Conservation (phyloP, 1,139 yeast species). For the Candida sanyaensis region DNA sequence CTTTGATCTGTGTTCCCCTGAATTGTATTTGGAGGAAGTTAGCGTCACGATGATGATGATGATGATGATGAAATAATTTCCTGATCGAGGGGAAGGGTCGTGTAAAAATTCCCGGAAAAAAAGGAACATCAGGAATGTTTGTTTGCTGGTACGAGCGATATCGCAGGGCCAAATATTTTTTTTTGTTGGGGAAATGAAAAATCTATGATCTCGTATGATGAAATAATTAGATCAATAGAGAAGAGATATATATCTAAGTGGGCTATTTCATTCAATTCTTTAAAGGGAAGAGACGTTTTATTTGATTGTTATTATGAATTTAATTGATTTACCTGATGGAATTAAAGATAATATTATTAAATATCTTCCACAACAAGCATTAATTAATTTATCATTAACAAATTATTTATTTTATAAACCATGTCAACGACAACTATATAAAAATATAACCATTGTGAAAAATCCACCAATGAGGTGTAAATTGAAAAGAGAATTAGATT, state of each 20-base stretch:
- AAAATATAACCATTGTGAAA: slow-evolving; percentile 25
- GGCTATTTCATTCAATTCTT: no score
- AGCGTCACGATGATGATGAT: no score
- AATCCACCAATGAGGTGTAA: slow-evolving; percentile 22
- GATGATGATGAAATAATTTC: no score
- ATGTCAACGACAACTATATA: slow-evolving; percentile 32
- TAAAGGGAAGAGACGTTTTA: no score
- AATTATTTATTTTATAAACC: slow-evolving; percentile 39
- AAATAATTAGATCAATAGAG: not conserved
- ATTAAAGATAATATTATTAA: slow-evolving; percentile 17
- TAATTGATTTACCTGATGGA: not conserved
- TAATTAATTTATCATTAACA: slow-evolving; percentile 37
- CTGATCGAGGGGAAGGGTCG: no score
- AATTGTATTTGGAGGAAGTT: no score
- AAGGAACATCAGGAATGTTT: no score
- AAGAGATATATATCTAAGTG: not conserved
- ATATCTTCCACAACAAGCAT: slow-evolving; percentile 36
- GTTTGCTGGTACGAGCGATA: no score
- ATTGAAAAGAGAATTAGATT: slow-evolving; percentile 21
- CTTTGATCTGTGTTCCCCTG: no score
- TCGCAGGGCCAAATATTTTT: not conserved
- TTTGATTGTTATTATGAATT: not conserved
- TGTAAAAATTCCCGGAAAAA: no score
- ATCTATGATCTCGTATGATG: no score
- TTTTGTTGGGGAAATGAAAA: not conserved